A percentile compares a stretch with the other conserved stretches of the same genome.
Evolutionary conservation across 1,139 yeast genomes (phyloP).

Genomic region (Sugiyamaella novakii): DNA sequence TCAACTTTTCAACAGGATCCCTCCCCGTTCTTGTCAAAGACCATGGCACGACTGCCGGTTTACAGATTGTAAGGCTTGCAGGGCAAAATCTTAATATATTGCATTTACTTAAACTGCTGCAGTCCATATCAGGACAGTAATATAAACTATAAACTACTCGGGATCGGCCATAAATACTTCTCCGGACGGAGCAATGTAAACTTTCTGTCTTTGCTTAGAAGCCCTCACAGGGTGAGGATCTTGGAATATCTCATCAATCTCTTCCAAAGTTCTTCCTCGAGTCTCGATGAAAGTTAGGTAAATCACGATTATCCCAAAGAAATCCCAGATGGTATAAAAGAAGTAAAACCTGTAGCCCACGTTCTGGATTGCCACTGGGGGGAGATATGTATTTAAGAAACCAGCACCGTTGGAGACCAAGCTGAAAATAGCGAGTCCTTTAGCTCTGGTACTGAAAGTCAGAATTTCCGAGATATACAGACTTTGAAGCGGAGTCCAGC

Average conservation of each 20-base stretch:
- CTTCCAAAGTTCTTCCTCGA: slow-evolving; percentile 21
- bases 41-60: too few species aligned
- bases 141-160: too few species aligned
- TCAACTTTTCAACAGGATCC: too few species aligned
- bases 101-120: too few species aligned
- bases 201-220: slow-evolving; percentile 19
- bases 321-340: slow-evolving; percentile 22
- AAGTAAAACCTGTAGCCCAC: slow-evolving; percentile 22
- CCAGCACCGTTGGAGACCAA: slow-evolving; percentile 17
- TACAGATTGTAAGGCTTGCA: too few species aligned
- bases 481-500: slow-evolving; percentile 24
- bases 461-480: slow-evolving; percentile 22
- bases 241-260: slow-evolving; percentile 22
- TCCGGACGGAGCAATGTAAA: slow-evolving; percentile 15
- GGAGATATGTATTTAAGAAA: slow-evolving; percentile 19
- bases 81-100: too few species aligned
- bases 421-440: slow-evolving; percentile 20
- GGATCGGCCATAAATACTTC: slow-evolving; percentile 21
- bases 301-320: slow-evolving; percentile 20
- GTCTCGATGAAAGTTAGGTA: slow-evolving; percentile 24
- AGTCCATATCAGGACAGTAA: too few species aligned
- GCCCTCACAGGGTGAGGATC: slow-evolving; percentile 20
- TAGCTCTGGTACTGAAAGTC: slow-evolving; percentile 17
- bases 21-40: too few species aligned
- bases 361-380: slow-evolving; percentile 22